Base-by-base conservation (phyloP, 1,139 yeast genomes). In the Blastobotrys persicus region DNA sequence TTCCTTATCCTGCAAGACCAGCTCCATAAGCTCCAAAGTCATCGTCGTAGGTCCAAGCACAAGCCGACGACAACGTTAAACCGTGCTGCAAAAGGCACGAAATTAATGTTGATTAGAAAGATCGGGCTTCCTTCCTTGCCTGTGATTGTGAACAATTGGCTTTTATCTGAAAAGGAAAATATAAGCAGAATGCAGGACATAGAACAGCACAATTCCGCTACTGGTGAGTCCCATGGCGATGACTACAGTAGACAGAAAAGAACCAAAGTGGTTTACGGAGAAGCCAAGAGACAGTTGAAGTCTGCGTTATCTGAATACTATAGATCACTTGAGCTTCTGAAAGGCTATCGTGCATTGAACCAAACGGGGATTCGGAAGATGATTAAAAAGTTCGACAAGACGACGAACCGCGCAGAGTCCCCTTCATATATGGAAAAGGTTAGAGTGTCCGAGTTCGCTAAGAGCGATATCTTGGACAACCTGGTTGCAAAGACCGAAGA, bases 301-400 rank as follows among this genome's bases (percentile, higher is more conserved):
- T 76, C 77, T 33, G 97, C 97, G 0, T 68, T 88, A 12, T 72
- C 83, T 50, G 97, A 91, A 61, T 84, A 79, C 58, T 92, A 91
- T 66, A 75, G 95, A 49, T 81, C 87, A 7, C 71, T 92, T 53
- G 89, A 91, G 55, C 73, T 92, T 42, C 73, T 92, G 48, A 81
- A 83, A 58, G 85, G 94, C 1, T 92, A 82, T 64, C 76, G 88
- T 55, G 75, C 83, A 41, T 68, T 91, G 58, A 92, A 92, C 66
- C 76, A 89, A 33, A 89, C 96, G 0, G 98, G 95, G 0, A 81
- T 91, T 60, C 77, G 96, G 50, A 92, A 92, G 61, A 83, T 92
- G 62, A 76, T 89, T 49, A 92, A 92, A 63, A 92, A 92, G 66
- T 89, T 80, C 63, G 98, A 92, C 68, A 92, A 92, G 61, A 74